Conservation (phyloP, 1,139 yeast genomes). For the Debaryomyces subglobosus region DNA sequence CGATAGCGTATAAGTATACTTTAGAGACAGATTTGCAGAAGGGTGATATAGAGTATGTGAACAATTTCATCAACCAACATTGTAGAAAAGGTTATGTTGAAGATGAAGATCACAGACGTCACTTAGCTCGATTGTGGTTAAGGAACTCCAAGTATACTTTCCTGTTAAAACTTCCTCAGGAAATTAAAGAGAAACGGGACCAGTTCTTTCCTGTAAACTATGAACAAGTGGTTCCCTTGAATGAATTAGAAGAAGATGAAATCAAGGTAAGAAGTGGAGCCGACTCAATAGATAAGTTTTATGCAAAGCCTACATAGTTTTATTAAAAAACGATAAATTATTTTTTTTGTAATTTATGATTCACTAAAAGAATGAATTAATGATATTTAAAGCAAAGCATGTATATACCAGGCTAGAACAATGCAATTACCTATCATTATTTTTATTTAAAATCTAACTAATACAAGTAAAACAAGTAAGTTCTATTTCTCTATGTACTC, state of each 20-base stretch:
- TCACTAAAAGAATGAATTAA: not conserved
- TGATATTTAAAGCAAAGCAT: too few relatives aligned
- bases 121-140: slow-evolving; percentile 15
- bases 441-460: not conserved
- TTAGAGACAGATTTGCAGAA: slow-evolving; percentile 11
- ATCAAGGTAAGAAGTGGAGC: slow-evolving; percentile 11
- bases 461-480: not conserved
- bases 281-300: slow-evolving; percentile 10
- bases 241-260: slow-evolving; percentile 14
- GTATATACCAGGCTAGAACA: not conserved
- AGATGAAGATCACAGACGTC: slow-evolving; percentile 14
- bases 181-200: slow-evolving; percentile 10
- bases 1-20: slow-evolving; percentile 13
- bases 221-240: slow-evolving; percentile 15
- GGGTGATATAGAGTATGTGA: slow-evolving; percentile 16
- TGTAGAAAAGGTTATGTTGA: slow-evolving; percentile 15
- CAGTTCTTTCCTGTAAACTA: slow-evolving; percentile 13
- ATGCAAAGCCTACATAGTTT: slow-evolving; percentile 13
- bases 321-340: not conserved
- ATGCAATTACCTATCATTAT: not conserved
- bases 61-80: slow-evolving; percentile 14
- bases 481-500: slow-evolving; percentile 1
- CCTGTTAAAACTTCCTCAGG: slow-evolving; percentile 10
- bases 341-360: not conserved
- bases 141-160: slow-evolving; percentile 14